Percentiles rank a stretch among this genome's conserved stretches.
Evolutionary conservation across 306 rosid species (phyloP).

Genomic region (Fragaria nilgerrensis): DNA sequence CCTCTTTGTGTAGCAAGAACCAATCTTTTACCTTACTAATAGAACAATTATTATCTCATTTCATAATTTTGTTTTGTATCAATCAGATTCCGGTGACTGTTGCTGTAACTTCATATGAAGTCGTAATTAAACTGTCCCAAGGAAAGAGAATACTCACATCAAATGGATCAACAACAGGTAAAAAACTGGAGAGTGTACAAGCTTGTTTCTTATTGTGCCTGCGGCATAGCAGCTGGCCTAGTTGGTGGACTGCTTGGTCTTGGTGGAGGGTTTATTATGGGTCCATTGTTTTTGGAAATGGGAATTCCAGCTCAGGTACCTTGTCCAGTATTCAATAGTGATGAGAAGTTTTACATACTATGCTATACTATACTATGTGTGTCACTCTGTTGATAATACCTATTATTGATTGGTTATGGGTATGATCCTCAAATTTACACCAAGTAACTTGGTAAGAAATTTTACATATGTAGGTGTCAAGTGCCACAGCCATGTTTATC

Average conservation of each 20-base stretch:
- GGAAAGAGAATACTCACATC: slow-evolving; percentile 57
- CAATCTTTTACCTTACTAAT: not conserved
- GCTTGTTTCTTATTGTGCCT: slow-evolving; percentile 33
- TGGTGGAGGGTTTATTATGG: slow-evolving; percentile 78
- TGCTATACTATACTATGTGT: no score
- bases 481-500: slow-evolving; percentile 64
- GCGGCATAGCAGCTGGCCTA: slow-evolving; percentile 52
- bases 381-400: no score
- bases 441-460: not conserved
- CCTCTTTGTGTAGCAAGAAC: not conserved
- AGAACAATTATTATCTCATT: not conserved
- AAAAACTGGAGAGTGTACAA: slow-evolving; percentile 29
- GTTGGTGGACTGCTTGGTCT: slow-evolving; percentile 70
- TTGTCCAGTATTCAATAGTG: not conserved
- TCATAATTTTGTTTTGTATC: not conserved
- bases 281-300: slow-evolving; percentile 70
- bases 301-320: slow-evolving; percentile 74
- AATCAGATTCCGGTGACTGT: slow-evolving; percentile 24
- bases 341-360: no score
- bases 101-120: slow-evolving; percentile 61
- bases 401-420: not conserved
- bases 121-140: slow-evolving; percentile 46
- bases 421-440: not conserved
- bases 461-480: slow-evolving; percentile 47
- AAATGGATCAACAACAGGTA: slow-evolving; percentile 39